phyloP scores from a whole-genome alignment of 495 filamentous ascomycete species.

The Ramalina intermedia region DNA sequence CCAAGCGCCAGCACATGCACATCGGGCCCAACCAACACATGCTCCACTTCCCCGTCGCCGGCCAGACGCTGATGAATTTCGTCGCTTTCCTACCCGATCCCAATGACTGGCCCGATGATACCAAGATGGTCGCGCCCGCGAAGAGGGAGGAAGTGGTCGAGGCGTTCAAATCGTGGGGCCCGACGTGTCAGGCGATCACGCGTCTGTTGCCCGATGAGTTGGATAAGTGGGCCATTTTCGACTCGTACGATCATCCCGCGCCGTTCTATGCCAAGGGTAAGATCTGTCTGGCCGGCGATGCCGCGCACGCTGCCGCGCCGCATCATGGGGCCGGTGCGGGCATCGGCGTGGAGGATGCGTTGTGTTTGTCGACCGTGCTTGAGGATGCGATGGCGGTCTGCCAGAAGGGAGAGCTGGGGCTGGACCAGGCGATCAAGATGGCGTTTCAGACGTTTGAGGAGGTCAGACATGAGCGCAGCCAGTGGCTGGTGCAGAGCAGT shows the following conservation, averaged over 20 bases:
- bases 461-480: conserved; percentile 24
- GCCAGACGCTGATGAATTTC: conserved; percentile 29
- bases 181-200: neutral
- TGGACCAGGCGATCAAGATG: neutral
- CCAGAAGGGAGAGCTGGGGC: conserved; percentile 13
- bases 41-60: neutral
- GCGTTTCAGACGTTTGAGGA: conserved; percentile 11
- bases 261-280: conserved; percentile 23
- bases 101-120: conserved; percentile 17
- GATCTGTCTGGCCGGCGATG: conserved; percentile 36
- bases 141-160: conserved; percentile 24
- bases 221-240: conserved; percentile 21
- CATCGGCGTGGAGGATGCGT: conserved; percentile 45
- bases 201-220: conserved; percentile 13
- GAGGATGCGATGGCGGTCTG: conserved; percentile 21
- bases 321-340: conserved; percentile 49
- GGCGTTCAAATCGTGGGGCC: conserved; percentile 13
- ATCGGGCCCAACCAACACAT: neutral
- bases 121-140: conserved; percentile 42
- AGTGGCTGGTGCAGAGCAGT: conserved; percentile 35
- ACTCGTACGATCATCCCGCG: conserved; percentile 28
- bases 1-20: conserved; percentile 29
- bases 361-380: conserved; percentile 36
- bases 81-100: conserved; percentile 22
- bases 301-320: conserved; percentile 45